Evolutionary conservation across 2,329 filamentous ascomycete genomes (phyloP).

Genomic region (Blastomyces emzantsi): DNA sequence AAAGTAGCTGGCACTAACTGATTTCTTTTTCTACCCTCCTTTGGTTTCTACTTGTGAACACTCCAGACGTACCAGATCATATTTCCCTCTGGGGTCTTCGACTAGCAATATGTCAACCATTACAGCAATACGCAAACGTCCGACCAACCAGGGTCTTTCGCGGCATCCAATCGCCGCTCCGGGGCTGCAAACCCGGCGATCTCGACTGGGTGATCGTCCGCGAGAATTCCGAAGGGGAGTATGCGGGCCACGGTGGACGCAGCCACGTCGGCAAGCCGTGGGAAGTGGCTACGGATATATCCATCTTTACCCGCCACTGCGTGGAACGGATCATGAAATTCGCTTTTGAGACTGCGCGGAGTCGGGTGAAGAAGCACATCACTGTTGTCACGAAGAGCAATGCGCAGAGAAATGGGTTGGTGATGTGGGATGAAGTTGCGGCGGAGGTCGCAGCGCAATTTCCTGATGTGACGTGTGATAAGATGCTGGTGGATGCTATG

Average conservation of each 20-base stretch:
- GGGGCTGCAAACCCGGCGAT: slow-evolving; percentile 39
- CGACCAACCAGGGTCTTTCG: slow-evolving; percentile 46
- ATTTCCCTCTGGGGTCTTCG: slow-evolving; percentile 49
- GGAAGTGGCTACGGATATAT: slow-evolving; percentile 46
- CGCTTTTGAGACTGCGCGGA: slow-evolving; percentile 45
- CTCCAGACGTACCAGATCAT: slow-evolving; percentile 46
- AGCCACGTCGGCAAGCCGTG: slow-evolving; percentile 44
- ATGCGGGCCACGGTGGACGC: slow-evolving; percentile 46
- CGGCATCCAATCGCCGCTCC: slow-evolving; percentile 44
- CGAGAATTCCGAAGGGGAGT: slow-evolving; percentile 51
- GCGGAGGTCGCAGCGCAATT: slow-evolving; percentile 41
- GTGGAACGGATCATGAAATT: slow-evolving; percentile 46
- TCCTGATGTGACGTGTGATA: slow-evolving; percentile 44
- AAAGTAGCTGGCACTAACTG: neutral
- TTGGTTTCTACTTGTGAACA: neutral
- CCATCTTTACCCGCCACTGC: slow-evolving; percentile 45
- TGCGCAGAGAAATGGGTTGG: slow-evolving; percentile 47
- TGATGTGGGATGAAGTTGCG: slow-evolving; percentile 49
- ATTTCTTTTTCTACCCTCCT: neutral
- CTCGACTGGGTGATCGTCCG: slow-evolving; percentile 50
- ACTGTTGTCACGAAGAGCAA: slow-evolving; percentile 50
- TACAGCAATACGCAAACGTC: slow-evolving; percentile 51
- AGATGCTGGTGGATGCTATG: slow-evolving; percentile 51
- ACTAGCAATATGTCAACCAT: slow-evolving; percentile 47
- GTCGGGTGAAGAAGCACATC: slow-evolving; percentile 40